Base-by-base conservation (phyloP, 2,329 filamentous ascomycete species). In the Alternaria consortialis region DNA sequence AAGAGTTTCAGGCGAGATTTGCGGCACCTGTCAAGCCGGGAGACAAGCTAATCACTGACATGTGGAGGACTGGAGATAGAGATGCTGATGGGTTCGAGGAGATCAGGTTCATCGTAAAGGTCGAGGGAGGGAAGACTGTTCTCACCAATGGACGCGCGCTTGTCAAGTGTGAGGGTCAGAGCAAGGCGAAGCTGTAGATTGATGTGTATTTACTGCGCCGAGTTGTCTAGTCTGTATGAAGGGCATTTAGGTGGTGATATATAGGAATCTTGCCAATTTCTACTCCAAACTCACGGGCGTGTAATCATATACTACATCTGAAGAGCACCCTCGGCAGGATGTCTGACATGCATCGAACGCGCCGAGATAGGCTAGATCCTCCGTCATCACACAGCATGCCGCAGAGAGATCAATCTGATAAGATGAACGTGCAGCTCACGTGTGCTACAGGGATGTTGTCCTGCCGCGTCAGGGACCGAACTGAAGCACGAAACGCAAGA, bases 1-100 rank as follows among this genome's bases (percentile, higher is more conserved):
- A 88, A 80, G 92, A 95, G 80, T 97, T 94, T 83, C 92, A 94
- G 82, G 93, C 93, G 17, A 85, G 93, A 43, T 97, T 97, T 77
- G 92, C 92, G 12, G 90, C 88, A 65, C 93, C 93, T 1, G 93
- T 97, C 8, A 89, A 87, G 76, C 92, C 93, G 0, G 92, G 91
- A 23, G 91, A 95, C 77, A 93, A 91, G 82, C 84, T 97, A 31
- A 86, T 92, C 36, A 92, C 89, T 6, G 88, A 92, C 75, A 91
- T 91, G 52, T 97, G 94, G 94, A 85, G 85, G 75, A 92, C 87
- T 23, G 93, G 93, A 1, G 82, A 89, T 70, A 80, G 82, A 70
- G 84, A 88, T 75, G 86, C 85, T 43, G 73, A 81, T 67, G 71
- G 85, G 80, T 96, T 87, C 80, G 93, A 97, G 80, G 93, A 97